Evolutionary conservation across 768 basidiomycete species (phyloP).

Genomic region (Amanita pseudoporphyria): DNA sequence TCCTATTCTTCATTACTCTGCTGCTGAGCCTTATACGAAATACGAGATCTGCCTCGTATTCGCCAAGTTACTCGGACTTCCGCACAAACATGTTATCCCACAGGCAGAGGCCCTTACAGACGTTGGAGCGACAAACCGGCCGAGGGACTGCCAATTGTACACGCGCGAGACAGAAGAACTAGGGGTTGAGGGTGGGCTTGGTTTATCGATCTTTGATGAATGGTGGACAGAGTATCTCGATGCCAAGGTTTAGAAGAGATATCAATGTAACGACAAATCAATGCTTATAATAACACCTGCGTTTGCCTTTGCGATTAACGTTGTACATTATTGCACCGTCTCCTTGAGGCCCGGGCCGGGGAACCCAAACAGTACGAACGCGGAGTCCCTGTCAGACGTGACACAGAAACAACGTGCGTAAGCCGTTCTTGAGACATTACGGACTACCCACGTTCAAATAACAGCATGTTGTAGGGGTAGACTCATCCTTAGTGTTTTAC

Average conservation of each 20-base stretch:
- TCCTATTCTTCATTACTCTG: slow-evolving; percentile 78
- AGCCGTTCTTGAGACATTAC: no score
- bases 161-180: slow-evolving; percentile 67
- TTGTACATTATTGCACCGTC: no score
- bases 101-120: slow-evolving; percentile 60
- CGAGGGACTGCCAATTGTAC: slow-evolving; percentile 72
- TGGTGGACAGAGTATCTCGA: slow-evolving; percentile 66
- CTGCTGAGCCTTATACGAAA: slow-evolving; percentile 78
- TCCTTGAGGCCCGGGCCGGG: no score
- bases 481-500: no score
- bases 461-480: neutral
- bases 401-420: no score
- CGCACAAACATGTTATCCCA: slow-evolving; percentile 68
- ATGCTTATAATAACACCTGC: no score
- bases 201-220: slow-evolving; percentile 62
- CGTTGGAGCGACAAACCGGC: slow-evolving; percentile 60
- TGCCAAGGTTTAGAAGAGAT: slow-evolving; percentile 10
- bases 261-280: no score
- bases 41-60: slow-evolving; percentile 86
- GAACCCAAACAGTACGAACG: no score
- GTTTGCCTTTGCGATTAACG: no score
- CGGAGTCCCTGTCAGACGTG: no score
- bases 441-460: no score
- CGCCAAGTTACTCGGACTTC: slow-evolving; percentile 55
- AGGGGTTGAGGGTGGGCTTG: slow-evolving; percentile 47